Base-by-base conservation (phyloP, 148 eudicot species). In the Polygonum aviculare region DNA sequence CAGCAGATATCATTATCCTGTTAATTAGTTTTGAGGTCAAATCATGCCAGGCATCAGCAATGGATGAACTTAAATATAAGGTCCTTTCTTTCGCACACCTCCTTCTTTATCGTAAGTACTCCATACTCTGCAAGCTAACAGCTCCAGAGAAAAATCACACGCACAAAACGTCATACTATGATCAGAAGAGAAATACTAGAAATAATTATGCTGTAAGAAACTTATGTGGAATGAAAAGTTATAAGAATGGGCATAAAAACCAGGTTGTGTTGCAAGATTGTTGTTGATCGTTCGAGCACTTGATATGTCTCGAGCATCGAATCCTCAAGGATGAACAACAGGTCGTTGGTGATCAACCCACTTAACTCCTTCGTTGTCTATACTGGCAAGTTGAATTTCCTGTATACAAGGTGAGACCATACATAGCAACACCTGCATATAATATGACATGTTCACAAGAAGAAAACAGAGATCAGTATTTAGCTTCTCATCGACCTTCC, bases 21-120 rank as follows among this genome's bases (percentile, higher is more conserved):
- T 26, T 26, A 26, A 26, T 26, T 70, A 93, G 90, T 80, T 84
- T 91, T 77, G 84, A 78, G 74, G 85, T 88, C 83, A 93, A 79
- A 26, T 84, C 90, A 51, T 81, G 83, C 97, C 98, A 93, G 33
- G 76, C 81, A 12, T 81, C 87, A 82, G 75, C 48, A 51, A 80
- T 62, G 35, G 91, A 80, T 44, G 69, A 50, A 59, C 78, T 78
- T 7, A n/a, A n/a, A n/a, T n/a, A 89, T 47, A 76, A 93, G 86
- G 22, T 89, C 92, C 33, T 81, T 82, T 73, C 80, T 88, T 75
- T 38, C 80, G 65, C 84, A 48, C 19, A 89, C 96, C 75, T 91
- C 92, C 83, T 93, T 93, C 62, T 79, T 84, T 79, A 93, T 89
- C 31, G 98, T 93, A 69, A 88, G 90, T 78, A 93, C 90, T 69